A percentile compares a stretch with the other conserved stretches of the same genome.
Evolutionary conservation across 257 asterid genomes (phyloP).

Genomic region (Ehretia macrophylla): DNA sequence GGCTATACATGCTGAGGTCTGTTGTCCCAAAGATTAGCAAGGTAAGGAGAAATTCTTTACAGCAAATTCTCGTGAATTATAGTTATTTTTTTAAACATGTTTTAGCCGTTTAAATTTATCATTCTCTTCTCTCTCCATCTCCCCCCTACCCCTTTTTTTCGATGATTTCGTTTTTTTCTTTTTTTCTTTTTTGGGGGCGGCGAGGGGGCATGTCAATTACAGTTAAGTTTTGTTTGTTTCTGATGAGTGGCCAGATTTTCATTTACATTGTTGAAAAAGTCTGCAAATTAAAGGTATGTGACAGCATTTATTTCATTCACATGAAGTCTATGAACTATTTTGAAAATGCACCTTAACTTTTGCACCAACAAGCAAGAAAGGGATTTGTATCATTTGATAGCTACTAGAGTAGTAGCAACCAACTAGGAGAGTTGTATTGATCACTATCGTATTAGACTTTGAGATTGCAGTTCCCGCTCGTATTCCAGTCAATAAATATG

Average conservation of each 20-base stretch:
- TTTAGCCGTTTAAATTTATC: too few species aligned
- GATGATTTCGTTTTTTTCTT: background rate
- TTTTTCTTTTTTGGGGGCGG: background rate
- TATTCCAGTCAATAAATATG: background rate
- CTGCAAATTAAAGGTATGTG: constrained; percentile 42
- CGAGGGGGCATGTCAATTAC: background rate
- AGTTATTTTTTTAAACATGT: constrained; percentile 11
- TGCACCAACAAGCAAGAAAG: constrained; percentile 29
- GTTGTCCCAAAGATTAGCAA: constrained; percentile 97
- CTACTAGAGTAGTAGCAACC: constrained; percentile 14
- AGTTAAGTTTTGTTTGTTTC: constrained; percentile 27
- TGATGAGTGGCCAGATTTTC: constrained; percentile 28
- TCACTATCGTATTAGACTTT: constrained; percentile 3
- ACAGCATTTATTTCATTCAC: constrained; percentile 85
- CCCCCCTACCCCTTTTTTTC: too few species aligned
- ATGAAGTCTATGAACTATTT: constrained; percentile 69
- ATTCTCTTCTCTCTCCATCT: too few species aligned
- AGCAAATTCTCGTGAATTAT: constrained; percentile 36
- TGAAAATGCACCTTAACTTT: constrained; percentile 23
- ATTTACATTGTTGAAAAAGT: constrained; percentile 40
- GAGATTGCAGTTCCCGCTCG: background rate
- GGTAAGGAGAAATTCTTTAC: constrained; percentile 37
- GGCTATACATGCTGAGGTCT: constrained; percentile 88
- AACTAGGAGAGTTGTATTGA: constrained; percentile 8
- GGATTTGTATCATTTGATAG: constrained; percentile 24